Base-by-base conservation (phyloP, 768 basidiomycete species). In the Neoboletus subvelutipes region DNA sequence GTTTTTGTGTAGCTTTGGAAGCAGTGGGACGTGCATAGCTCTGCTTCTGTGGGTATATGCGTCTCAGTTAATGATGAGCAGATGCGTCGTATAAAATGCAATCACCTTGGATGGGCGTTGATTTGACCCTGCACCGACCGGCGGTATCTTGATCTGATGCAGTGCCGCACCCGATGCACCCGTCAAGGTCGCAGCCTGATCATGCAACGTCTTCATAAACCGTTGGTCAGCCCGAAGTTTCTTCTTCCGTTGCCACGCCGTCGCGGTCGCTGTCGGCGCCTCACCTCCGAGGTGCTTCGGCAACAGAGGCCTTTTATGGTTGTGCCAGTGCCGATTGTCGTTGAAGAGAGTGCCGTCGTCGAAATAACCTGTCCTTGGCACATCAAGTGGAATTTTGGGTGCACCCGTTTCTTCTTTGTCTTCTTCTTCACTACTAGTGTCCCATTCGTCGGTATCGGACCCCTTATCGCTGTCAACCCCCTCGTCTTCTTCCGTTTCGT, bases 311-410 rank as follows among this genome's bases (percentile, higher is more conserved):
- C 70, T 78, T 41, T 69, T 67, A 51, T 72, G 67, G 52, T 77
- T 81, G 60, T 87, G 86, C 87, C 87, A 87, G 62, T 86, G 86
- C 18, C 68, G 74, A 0, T 75, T 77, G 59, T 87, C 87, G 6
- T 70, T 64, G 67, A 82, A 84, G 10, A 74, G 61, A 7, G 57
- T 60, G 2, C 72, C 75, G 61, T 81, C 79, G 45, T 77, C 73
- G 45, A 80, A 70, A 46, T 68, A 71, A 29, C 47, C 54, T 3
- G 62, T 55, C 8, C 31, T 31, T 26, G 49, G 41, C 9, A 42
- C 45, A 29, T 57, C 56, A 0, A 31, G 2, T 0, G 12, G 7
- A 9, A 4, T 1, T 37, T 50, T 41, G 10, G 1, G 22, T 33
- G 37, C 17, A n/a, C 4, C 17, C 28, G 20, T 40, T 39, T 45